A percentile compares a stretch with the other conserved stretches of the same genome.
These are phyloP conservation scores for Triadica sebifera DNA, from an alignment of 345 rosid species.

Conservation along the genomic window DNA sequence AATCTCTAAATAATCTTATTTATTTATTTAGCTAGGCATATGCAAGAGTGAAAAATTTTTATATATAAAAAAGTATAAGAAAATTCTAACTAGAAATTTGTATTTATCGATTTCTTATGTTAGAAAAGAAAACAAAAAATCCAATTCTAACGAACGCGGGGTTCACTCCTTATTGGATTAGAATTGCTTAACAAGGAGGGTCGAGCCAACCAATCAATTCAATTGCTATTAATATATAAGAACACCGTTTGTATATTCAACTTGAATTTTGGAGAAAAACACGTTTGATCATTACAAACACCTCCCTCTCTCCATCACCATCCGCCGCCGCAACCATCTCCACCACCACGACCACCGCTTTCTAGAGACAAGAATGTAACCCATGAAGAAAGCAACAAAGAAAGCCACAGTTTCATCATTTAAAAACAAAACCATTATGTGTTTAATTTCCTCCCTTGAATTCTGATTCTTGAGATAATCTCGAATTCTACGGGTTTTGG, in stretches of 20 bases:
- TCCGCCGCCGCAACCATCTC: constrained; percentile 18
- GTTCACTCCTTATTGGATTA: not conserved
- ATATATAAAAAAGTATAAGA: no score
- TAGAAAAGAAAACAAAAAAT: no score
- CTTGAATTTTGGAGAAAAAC: constrained; percentile 28
- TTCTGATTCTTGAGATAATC: not conserved
- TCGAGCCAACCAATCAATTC: not conserved
- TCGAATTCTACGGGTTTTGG: constrained; percentile 6
- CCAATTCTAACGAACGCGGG: no score
- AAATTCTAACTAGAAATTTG: no score
- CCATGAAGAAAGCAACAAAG: no score
- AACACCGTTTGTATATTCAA: not conserved
- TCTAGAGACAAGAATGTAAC: no score
- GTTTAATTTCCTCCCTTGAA: not conserved
- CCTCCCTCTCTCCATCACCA: constrained; percentile 17
- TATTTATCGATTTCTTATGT: no score
- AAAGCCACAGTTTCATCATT: not conserved
- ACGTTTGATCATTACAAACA: constrained; percentile 30
- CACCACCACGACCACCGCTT: not conserved
- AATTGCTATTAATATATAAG: not conserved
- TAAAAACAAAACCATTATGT: not conserved
- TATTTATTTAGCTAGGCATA: no score
- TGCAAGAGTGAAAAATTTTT: no score
- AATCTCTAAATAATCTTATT: no score
- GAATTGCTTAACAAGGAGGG: not conserved